These are phyloP conservation scores for Cerioporus squamosus DNA, from an alignment of 1,284 basidiomycete species.

Conservation along the genomic window DNA sequence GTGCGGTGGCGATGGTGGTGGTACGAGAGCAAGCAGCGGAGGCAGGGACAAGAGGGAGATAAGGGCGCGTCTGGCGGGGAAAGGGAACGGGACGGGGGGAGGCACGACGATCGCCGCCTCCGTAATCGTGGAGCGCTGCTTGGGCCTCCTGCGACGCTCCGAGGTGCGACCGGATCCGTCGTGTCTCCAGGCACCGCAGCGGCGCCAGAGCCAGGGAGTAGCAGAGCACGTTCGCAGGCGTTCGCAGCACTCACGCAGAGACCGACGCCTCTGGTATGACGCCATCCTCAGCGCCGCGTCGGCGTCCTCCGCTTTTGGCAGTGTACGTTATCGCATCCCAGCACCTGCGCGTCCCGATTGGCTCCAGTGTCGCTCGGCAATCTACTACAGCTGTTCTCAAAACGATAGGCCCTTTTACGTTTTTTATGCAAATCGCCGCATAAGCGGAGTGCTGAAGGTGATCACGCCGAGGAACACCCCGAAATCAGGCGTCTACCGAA, in stretches of 20 bases:
- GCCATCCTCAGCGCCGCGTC: background rate
- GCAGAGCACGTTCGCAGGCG: conserved; percentile 1
- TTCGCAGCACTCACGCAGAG: background rate
- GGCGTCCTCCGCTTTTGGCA: conserved; percentile 1
- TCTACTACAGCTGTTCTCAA: too few relatives aligned
- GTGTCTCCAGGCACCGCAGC: background rate
- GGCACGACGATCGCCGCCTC: conserved; percentile 17
- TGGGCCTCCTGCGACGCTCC: background rate
- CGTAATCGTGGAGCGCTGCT: conserved; percentile 22
- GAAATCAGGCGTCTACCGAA: too few relatives aligned
- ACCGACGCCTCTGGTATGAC: conserved; percentile 1
- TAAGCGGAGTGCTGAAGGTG: too few relatives aligned
- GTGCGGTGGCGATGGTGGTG: conserved; percentile 12
- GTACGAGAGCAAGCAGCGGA: conserved; percentile 10
- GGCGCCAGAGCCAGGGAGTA: too few relatives aligned
- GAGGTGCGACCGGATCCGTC: conserved; percentile 5
- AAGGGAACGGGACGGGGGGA: conserved; percentile 2
- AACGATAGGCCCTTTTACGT: too few relatives aligned
- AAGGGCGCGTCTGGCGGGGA: conserved; percentile 3
- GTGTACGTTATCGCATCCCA: background rate
- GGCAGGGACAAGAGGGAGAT: conserved; percentile 13
- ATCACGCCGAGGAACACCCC: too few relatives aligned
- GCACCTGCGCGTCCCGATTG: conserved; percentile 6
- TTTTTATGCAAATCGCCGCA: too few relatives aligned
- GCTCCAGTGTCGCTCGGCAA: background rate